These are phyloP conservation scores for Phalaenopsis aphrodite DNA, from an alignment of 106 monocot species.

Conservation along the genomic window DNA sequence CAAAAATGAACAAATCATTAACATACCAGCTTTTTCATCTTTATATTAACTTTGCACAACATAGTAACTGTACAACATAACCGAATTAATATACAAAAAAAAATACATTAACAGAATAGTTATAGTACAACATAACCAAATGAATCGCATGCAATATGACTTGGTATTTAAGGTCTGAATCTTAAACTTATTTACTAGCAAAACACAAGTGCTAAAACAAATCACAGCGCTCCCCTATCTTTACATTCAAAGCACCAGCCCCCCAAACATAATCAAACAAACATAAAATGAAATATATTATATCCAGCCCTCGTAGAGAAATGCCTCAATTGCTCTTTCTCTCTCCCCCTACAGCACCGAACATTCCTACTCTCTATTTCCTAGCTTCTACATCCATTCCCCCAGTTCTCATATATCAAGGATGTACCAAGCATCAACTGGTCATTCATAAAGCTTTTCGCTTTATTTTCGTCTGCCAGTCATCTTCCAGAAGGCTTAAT, in stretches of 20 bases:
- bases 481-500: neutral
- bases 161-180: too few relatives aligned
- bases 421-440: neutral
- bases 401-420: neutral
- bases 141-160: too few relatives aligned
- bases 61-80: too few relatives aligned
- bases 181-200: too few relatives aligned
- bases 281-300: neutral
- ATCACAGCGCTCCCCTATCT: neutral
- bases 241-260: neutral
- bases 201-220: too few relatives aligned
- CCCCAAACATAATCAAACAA: constrained; percentile 5
- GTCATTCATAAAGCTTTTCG: neutral
- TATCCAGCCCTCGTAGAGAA: neutral
- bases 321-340: neutral
- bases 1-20: too few relatives aligned
- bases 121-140: too few relatives aligned
- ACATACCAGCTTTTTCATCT: too few relatives aligned
- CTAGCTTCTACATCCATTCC: neutral
- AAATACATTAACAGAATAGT: too few relatives aligned
- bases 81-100: too few relatives aligned
- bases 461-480: neutral
- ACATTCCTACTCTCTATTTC: neutral
- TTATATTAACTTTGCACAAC: too few relatives aligned
- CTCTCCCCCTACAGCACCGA: constrained; percentile 1